phyloP scores from a whole-genome alignment of 257 asterid species.

The Penstemon davidsonii region DNA sequence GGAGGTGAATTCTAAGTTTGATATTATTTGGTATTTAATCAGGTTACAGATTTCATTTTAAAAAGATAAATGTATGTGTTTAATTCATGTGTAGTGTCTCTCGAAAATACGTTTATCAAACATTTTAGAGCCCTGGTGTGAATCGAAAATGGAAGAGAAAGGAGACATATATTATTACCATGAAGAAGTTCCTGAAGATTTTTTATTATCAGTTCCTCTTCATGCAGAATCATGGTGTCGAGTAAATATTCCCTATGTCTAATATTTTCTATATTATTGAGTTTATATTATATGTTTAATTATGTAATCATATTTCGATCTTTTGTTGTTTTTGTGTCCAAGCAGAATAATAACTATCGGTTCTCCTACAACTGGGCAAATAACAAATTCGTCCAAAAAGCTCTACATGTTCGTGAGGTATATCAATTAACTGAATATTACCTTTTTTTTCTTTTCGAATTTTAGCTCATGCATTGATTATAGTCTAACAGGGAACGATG shows the following conservation, averaged over 20 bases:
- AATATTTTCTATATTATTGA: neutral
- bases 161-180: neutral
- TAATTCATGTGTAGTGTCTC: conserved; percentile 28
- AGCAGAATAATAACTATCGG: conserved; percentile 14
- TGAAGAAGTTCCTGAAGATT: conserved; percentile 11
- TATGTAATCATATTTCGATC: neutral
- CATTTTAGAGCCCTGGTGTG: conserved; percentile 38
- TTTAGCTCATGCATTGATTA: neutral
- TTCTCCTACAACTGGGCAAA: conserved; percentile 25
- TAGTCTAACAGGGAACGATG: conserved; percentile 25
- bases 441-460: neutral
- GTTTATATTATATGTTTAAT: neutral
- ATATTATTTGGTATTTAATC: neutral
- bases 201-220: neutral
- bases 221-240: conserved; percentile 27
- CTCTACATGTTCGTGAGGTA: conserved; percentile 33
- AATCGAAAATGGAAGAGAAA: neutral
- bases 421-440: neutral
- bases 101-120: neutral
- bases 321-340: neutral
- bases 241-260: conserved; percentile 21
- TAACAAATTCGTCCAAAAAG: conserved; percentile 28
- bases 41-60: neutral
- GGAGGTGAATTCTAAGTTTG: conserved; percentile 16
- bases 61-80: neutral